Base-by-base conservation (phyloP, 345 rosid species). In the Capsella bursapastoris region DNA sequence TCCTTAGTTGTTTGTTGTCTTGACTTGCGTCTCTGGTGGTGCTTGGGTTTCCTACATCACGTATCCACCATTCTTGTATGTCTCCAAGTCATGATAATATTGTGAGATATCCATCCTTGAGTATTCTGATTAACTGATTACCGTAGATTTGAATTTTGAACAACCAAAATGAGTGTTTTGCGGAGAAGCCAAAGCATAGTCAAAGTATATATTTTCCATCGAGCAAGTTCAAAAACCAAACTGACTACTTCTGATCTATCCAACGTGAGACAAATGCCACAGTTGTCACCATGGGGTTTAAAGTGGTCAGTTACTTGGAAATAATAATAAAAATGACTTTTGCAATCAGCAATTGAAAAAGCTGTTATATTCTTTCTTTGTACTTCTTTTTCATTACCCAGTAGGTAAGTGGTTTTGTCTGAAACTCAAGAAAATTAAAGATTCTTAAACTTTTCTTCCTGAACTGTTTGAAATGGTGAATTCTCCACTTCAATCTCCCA, bases 401-500 rank as follows among this genome's bases (percentile, higher is more conserved):
- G 16, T 3, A 14, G 7, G n/a, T n/a, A 6, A 2, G 14, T 27
- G 15, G 15, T 43, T 0, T 13, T 43, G 47, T 57, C 43, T 55
- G 38, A 58, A 4, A 22, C 25, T 22, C 25, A 71, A 34, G 11
- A 28, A 34, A 29, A 7, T 50, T 0, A 12, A 14, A 10, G 8
- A 6, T 14, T 27, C 4, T 14, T 4, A n/a, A 7, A 11, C 0
- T 45, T 14, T 13, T 8, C 29, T 15, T 28, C 34, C 1, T 66
- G 11, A 55, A 47, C 5, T 2, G 28, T 64, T 41, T 38, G 35
- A 62, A 29, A 76, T 76, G 79, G 60, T 31, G 52, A 69, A 63
- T 62, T 51, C 16, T n/a, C 28, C 7, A 32, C 53, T 55, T 18
- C 34, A 53, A 27, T 70, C 53, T 62, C 75, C 75, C 8, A 43